Percentiles rank a stretch among this genome's conserved stretches.
Evolutionary conservation across 2,329 filamentous ascomycete genomes (phyloP).

Genomic region (Fusarium coffeatum): DNA sequence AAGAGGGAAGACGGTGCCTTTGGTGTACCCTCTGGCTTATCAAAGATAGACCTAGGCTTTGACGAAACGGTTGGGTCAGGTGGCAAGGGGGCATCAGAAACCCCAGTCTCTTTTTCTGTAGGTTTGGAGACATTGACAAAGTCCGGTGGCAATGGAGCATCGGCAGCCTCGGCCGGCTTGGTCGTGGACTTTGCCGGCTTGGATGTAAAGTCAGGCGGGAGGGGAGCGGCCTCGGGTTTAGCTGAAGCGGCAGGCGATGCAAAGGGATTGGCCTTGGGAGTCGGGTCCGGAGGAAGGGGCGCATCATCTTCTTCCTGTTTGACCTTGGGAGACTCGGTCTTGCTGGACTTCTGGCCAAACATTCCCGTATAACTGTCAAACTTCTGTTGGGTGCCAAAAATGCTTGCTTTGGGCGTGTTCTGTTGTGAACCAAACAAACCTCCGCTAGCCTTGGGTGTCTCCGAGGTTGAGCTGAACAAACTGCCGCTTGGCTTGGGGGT

Average conservation of each 20-base stretch:
- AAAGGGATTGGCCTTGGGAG: constrained; percentile 53
- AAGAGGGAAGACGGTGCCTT: constrained; percentile 48
- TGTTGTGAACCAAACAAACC: constrained; percentile 41
- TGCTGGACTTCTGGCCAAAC: constrained; percentile 43
- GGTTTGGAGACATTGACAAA: constrained; percentile 43
- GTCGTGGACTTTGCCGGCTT: constrained; percentile 23
- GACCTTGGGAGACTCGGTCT: constrained; percentile 50
- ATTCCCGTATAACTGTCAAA: constrained; percentile 37
- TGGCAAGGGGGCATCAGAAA: constrained; percentile 27
- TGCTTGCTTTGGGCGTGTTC: constrained; percentile 35
- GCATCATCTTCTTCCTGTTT: constrained; percentile 53
- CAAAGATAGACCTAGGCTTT: constrained; percentile 32
- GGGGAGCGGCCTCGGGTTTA: constrained; percentile 52
- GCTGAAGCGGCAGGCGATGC: constrained; percentile 51
- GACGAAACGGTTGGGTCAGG: constrained; percentile 26
- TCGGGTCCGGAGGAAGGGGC: constrained; percentile 67
- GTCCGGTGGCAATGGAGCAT: constrained; percentile 51
- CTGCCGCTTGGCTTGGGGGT: constrained; percentile 32
- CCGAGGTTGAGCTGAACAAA: constrained; percentile 44
- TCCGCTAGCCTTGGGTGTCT: constrained; percentile 45
- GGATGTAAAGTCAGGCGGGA: constrained; percentile 57
- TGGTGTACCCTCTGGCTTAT: constrained; percentile 52
- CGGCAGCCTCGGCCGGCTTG: constrained; percentile 27
- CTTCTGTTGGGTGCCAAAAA: constrained; percentile 43
- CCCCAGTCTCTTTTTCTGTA: constrained; percentile 14